Base-by-base conservation (phyloP, 768 basidiomycete species). In the Amanita rimosa region DNA sequence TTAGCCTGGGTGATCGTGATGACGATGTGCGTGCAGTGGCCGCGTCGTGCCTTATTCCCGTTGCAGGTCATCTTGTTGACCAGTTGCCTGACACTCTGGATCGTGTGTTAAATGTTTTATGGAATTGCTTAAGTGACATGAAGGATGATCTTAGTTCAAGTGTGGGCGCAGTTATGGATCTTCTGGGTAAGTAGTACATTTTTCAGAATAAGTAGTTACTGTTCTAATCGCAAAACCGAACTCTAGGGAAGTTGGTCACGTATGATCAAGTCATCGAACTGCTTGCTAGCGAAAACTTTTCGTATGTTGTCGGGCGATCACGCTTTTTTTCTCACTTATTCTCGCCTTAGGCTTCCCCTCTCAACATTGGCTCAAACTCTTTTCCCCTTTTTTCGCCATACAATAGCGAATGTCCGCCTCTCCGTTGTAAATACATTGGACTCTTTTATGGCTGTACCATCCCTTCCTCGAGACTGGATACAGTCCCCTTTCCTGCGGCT, bases 11-110 rank as follows among this genome's bases (percentile, higher is more conserved):
- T 16, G 96, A 98, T 60, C 72, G 73, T 2, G 96, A 98, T 57
- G 96, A 99, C 57, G 96, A 99, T 61, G 96, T 99, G 41, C 85
- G 94, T 35, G 85, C 91, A 0, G 93, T 96, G 0, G 94, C 94
- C 1, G 95, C 96, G 10, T 81, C 88, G 1, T 95, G 94, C 59
- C 67, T 99, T 34, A 67, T 89, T 4, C 96, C 96, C 1, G 80
- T 99, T n/a, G 82, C 89, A 0, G 72, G 74, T 1, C 80, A 83
- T 52, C 75, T 99, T 29, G 90, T 96, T 3, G 68, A 78, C 22
- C 76, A 79, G 52, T 65, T 97, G 6, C 79, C 82, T 7, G 78
- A 82, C 38, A 79, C 83, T 9, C 70, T 97, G 1, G 72, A 78
- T 46, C 71, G 73, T 11, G 79, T 99, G 22, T 70, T 98, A 45